phyloP scores from a whole-genome alignment of 179 eudicot species.

The Vitellaria paradoxa region DNA sequence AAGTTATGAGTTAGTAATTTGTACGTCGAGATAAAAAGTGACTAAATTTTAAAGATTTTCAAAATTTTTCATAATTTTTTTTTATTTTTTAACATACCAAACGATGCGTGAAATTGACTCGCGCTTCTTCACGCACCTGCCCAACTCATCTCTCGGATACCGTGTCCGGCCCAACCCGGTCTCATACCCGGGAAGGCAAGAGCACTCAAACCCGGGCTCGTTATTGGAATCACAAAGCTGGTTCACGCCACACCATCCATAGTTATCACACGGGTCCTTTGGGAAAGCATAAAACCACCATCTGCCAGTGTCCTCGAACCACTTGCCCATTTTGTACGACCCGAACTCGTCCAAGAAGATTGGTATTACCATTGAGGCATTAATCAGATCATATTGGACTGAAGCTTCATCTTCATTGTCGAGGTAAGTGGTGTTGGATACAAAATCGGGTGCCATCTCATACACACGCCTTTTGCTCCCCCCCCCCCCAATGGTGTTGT shows the following conservation, averaged over 20 bases:
- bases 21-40: too few relatives aligned
- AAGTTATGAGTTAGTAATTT: too few relatives aligned
- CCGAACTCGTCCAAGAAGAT: constrained; percentile 10
- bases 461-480: constrained; percentile 18
- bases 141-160: too few relatives aligned
- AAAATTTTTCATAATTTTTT: too few relatives aligned
- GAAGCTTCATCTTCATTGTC: constrained; percentile 13
- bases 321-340: neutral
- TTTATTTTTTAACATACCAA: too few relatives aligned
- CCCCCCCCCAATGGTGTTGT: constrained; percentile 26
- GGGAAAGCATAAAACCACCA: neutral
- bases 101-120: too few relatives aligned
- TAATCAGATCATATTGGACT: neutral
- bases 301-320: too few relatives aligned
- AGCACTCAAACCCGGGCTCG: constrained; percentile 21
- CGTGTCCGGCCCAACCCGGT: constrained; percentile 16
- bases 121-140: too few relatives aligned
- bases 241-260: neutral
- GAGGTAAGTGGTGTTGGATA: neutral
- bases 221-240: neutral
- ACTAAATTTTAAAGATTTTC: too few relatives aligned
- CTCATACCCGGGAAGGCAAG: constrained; percentile 38
- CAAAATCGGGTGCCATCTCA: neutral
- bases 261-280: constrained; percentile 13
- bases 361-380: neutral